Conservation (phyloP, 805 yeast genomes). For the Ogataea allantospora region DNA sequence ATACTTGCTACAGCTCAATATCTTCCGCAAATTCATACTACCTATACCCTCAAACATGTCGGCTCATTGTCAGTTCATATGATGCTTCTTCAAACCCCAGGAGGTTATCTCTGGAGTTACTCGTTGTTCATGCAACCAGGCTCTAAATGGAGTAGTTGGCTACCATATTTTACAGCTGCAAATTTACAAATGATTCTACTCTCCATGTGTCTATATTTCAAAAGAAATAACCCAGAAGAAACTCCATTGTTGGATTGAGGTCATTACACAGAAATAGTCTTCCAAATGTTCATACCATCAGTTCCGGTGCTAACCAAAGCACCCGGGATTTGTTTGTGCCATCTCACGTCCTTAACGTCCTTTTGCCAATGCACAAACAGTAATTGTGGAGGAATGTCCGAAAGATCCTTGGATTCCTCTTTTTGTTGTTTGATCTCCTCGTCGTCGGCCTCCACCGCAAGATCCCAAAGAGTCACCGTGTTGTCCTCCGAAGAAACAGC, state of each 20-base stretch:
- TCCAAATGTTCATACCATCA: slow-evolving; percentile 93
- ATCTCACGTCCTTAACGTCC: slow-evolving; percentile 95
- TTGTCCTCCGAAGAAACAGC: slow-evolving; percentile 97
- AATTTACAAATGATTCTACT: slow-evolving; percentile 60
- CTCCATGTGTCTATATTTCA: slow-evolving; percentile 57
- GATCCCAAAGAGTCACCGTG: slow-evolving; percentile 96
- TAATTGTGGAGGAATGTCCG: slow-evolving; percentile 92
- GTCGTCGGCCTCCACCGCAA: slow-evolving; percentile 98
- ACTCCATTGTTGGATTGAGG: slow-evolving; percentile 2
- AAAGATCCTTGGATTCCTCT: slow-evolving; percentile 72
- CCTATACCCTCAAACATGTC: slow-evolving; percentile 66
- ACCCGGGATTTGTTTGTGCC: slow-evolving; percentile 98
- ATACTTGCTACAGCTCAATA: slow-evolving; percentile 66
- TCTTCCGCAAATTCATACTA: slow-evolving; percentile 75
- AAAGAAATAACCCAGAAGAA: slow-evolving; percentile 3
- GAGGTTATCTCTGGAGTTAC: slow-evolving; percentile 80
- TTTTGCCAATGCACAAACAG: slow-evolving; percentile 97
- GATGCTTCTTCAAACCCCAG: slow-evolving; percentile 89
- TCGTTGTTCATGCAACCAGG: slow-evolving; percentile 70
- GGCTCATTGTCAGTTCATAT: slow-evolving; percentile 77
- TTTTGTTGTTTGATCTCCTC: slow-evolving; percentile 90
- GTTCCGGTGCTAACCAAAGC: slow-evolving; percentile 92
- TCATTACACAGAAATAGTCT: slow-evolving; percentile 82
- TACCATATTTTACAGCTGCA: slow-evolving; percentile 75
- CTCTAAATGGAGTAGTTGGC: slow-evolving; percentile 84